Percentiles rank a stretch among this genome's conserved stretches.
Conservation (phyloP, 106 monocot genomes). For the Phalaenopsis aphrodite region DNA sequence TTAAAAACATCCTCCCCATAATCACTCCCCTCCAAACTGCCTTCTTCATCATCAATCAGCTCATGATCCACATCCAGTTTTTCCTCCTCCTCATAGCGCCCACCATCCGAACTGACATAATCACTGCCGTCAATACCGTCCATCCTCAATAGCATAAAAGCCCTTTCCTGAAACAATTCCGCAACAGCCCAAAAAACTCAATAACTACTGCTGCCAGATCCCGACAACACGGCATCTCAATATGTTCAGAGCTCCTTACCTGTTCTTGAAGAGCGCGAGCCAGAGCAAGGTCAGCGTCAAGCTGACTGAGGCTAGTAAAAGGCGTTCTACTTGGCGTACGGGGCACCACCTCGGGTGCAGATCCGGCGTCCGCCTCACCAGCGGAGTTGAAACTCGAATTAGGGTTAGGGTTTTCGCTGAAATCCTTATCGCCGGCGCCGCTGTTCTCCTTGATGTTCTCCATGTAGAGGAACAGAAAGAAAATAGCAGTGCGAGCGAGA, state of each 20-base stretch:
- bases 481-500: background rate
- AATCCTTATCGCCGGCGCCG: constrained; percentile 13
- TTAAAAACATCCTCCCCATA: constrained; percentile 78
- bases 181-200: background rate
- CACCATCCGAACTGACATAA: constrained; percentile 34
- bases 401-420: constrained; percentile 20
- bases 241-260: constrained; percentile 20
- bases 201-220: background rate
- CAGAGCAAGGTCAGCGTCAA: constrained; percentile 91
- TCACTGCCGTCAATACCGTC: constrained; percentile 28
- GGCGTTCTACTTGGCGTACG: constrained; percentile 33
- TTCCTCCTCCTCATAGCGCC: constrained; percentile 34
- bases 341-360: constrained; percentile 7
- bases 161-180: constrained; percentile 59
- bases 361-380: constrained; percentile 1
- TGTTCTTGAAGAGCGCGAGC: constrained; percentile 90
- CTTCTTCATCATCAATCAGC: constrained; percentile 10
- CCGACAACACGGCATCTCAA: background rate
- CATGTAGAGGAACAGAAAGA: constrained; percentile 9
- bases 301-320: constrained; percentile 84
- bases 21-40: constrained; percentile 44
- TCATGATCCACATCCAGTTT: constrained; percentile 22
- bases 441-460: constrained; percentile 30
- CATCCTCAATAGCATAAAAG: constrained; percentile 89
- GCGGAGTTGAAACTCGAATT: constrained; percentile 9